These are phyloP conservation scores for Xanthoconium purpureum DNA, from an alignment of 768 basidiomycete genomes.

Conservation along the genomic window DNA sequence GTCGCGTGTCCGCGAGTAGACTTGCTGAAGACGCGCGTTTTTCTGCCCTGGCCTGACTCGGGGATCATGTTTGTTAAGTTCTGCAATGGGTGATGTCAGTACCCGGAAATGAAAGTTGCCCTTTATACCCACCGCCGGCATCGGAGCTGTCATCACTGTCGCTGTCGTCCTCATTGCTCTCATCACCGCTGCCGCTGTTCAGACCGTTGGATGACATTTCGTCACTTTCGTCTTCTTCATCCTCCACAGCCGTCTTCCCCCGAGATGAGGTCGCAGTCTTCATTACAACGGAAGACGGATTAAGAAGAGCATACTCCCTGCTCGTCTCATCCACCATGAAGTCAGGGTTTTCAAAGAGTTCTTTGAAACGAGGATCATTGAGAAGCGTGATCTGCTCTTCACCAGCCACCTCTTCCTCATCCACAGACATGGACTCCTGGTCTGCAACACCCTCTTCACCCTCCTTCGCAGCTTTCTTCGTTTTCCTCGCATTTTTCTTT, in stretches of 20 bases:
- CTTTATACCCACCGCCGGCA: slow-evolving; percentile 46
- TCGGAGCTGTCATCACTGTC: slow-evolving; percentile 51
- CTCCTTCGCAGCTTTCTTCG: slow-evolving; percentile 36
- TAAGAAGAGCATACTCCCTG: slow-evolving; percentile 88
- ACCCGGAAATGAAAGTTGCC: slow-evolving; percentile 9
- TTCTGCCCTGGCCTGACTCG: slow-evolving; percentile 48
- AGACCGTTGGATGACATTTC: slow-evolving; percentile 59
- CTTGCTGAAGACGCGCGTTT: slow-evolving; percentile 46
- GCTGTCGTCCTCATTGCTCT: slow-evolving; percentile 45
- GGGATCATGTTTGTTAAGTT: slow-evolving; percentile 56
- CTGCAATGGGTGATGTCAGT: slow-evolving; percentile 30
- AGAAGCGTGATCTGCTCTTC: slow-evolving; percentile 50
- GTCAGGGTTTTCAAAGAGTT: slow-evolving; percentile 86
- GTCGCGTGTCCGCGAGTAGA: slow-evolving; percentile 40
- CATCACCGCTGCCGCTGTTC: slow-evolving; percentile 39
- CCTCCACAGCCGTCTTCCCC: slow-evolving; percentile 78
- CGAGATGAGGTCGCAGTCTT: slow-evolving; percentile 38
- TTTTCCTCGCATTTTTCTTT: slow-evolving; percentile 47
- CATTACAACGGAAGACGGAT: slow-evolving; percentile 76
- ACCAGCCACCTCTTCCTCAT: slow-evolving; percentile 18
- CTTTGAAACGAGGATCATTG: slow-evolving; percentile 84
- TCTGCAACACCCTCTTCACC: slow-evolving; percentile 32
- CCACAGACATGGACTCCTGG: slow-evolving; percentile 33
- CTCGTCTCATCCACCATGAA: slow-evolving; percentile 88
- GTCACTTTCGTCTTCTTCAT: slow-evolving; percentile 87